A percentile compares a stretch with the other conserved stretches of the same genome.
phyloP scores from a whole-genome alignment of 2,329 filamentous ascomycete species.

The Aureobasidium leucospermi region DNA sequence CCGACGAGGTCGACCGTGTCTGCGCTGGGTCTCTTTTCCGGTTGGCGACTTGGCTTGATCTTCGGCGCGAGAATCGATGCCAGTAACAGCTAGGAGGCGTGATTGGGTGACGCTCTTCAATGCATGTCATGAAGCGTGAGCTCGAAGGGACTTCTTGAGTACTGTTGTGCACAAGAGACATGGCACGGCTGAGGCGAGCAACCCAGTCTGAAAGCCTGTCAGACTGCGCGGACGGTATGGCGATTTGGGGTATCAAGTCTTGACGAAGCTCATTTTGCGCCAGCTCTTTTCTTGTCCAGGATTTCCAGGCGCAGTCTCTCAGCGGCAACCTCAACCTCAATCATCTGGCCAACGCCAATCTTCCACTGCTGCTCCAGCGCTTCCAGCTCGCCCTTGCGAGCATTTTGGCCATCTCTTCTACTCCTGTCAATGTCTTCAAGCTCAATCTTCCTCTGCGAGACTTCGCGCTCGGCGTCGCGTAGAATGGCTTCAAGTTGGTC shows the following conservation, averaged over 20 bases:
- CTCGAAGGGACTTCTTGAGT: no score
- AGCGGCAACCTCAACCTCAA: conserved; percentile 82
- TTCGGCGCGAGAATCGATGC: no score
- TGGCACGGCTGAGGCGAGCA: no score
- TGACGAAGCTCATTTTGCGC: conserved; percentile 18
- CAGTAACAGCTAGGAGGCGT: not conserved
- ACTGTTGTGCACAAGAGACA: no score
- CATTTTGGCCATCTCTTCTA: conserved; percentile 63
- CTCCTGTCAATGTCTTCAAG: conserved; percentile 67
- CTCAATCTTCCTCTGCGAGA: conserved; percentile 59
- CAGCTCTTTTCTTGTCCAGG: conserved; percentile 52
- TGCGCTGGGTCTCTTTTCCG: not conserved
- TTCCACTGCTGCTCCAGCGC: conserved; percentile 73
- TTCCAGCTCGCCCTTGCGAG: conserved; percentile 63
- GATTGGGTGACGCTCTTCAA: not conserved
- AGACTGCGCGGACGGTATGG: not conserved
- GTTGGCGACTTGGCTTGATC: not conserved
- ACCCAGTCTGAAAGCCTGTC: no score
- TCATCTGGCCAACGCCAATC: conserved; percentile 65
- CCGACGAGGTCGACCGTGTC: not conserved
- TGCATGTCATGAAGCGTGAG: no score
- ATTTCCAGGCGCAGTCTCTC: conserved; percentile 64
- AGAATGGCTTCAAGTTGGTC: conserved; percentile 68
- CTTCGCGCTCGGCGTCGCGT: conserved; percentile 62
- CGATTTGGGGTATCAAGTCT: not conserved